Evolutionary conservation across 1,284 basidiomycete species (phyloP).

Genomic region (Cystobasidiaceae sp.): DNA sequence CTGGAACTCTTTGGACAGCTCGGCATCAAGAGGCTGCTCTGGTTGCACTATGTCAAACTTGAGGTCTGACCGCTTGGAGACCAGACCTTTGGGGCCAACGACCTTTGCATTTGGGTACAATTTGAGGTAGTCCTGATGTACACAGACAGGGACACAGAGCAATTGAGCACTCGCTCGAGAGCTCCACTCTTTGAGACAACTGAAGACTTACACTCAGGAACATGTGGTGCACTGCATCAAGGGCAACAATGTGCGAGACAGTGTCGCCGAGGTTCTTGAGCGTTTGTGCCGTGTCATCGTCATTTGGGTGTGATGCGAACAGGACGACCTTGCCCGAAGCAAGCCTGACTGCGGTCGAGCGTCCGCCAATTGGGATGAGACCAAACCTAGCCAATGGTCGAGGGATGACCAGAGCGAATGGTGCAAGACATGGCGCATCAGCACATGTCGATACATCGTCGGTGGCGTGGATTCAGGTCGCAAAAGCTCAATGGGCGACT

Average conservation of each 20-base stretch:
- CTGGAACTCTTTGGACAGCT: conserved; percentile 13
- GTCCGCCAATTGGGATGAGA: conserved; percentile 46
- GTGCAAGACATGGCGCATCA: too few relatives aligned
- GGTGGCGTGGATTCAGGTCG: too few relatives aligned
- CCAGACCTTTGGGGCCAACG: conserved; percentile 59
- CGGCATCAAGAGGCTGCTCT: background rate
- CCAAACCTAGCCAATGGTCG: conserved; percentile 36
- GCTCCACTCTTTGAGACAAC: background rate
- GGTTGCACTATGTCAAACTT: conserved; percentile 52
- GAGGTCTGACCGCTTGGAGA: conserved; percentile 50
- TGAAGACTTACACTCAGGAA: conserved; percentile 54
- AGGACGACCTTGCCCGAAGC: conserved; percentile 70
- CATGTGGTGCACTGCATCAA: conserved; percentile 62
- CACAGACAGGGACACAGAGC: background rate
- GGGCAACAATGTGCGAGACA: conserved; percentile 63
- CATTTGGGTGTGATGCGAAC: conserved; percentile 75
- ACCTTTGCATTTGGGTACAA: conserved; percentile 72
- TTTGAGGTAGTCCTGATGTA: conserved; percentile 62
- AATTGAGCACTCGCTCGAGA: background rate
- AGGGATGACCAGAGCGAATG: background rate
- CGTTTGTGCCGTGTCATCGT: conserved; percentile 64
- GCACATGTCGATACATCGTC: background rate
- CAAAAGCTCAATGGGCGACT: too few relatives aligned
- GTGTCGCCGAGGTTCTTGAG: conserved; percentile 71
- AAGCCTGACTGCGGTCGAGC: conserved; percentile 52